Conservation (phyloP, 768 basidiomycete genomes). For the Kwoniella pini region DNA sequence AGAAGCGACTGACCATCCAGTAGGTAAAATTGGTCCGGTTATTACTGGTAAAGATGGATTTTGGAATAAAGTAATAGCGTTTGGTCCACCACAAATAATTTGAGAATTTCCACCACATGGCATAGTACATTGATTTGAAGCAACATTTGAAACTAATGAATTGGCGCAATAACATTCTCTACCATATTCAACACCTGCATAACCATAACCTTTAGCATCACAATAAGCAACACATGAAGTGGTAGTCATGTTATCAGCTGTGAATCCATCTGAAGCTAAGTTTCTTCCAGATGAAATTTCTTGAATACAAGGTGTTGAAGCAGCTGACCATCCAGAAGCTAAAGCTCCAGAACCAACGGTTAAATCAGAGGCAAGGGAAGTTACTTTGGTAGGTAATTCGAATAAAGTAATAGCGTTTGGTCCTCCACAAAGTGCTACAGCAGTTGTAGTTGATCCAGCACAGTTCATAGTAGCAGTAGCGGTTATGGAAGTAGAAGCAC, state of each 20-base stretch:
- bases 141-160: constrained; percentile 12
- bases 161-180: constrained; percentile 42
- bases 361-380: constrained; percentile 1
- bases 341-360: constrained; percentile 19
- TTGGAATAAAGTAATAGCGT: constrained; percentile 25
- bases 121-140: constrained; percentile 38
- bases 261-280: constrained; percentile 1
- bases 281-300: constrained; percentile 18
- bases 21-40: constrained; percentile 26
- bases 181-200: constrained; percentile 25
- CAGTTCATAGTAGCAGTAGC: constrained; percentile 31
- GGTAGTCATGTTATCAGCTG: constrained; percentile 25
- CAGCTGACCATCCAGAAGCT: constrained; percentile 26
- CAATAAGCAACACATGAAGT: constrained; percentile 23
- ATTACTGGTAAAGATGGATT: constrained; percentile 17
- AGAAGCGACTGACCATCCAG: constrained; percentile 29
- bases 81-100: constrained; percentile 32
- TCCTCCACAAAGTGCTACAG: constrained; percentile 20
- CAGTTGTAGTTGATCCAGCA: constrained; percentile 19
- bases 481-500: constrained; percentile 42
- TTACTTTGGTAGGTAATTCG: background rate
- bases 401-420: constrained; percentile 15
- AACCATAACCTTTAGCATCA: constrained; percentile 13
- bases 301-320: constrained; percentile 13
- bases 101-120: constrained; percentile 33